Percentiles rank a stretch among this genome's conserved stretches.
These are phyloP conservation scores for Cystoderma amianthinum DNA, from an alignment of 768 basidiomycete genomes.

Conservation along the genomic window DNA sequence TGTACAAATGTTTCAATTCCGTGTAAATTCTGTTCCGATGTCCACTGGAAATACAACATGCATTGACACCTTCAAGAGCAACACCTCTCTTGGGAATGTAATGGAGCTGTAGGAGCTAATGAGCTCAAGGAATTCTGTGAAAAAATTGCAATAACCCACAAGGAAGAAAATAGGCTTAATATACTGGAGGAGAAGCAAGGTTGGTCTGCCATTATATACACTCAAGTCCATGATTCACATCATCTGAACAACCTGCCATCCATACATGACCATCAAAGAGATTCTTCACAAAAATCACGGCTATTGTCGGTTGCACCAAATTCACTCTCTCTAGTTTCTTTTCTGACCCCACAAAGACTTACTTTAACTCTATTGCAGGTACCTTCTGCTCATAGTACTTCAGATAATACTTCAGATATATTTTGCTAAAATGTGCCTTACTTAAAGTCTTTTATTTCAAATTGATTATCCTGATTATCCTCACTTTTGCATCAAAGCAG, in stretches of 20 bases:
- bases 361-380: too few relatives aligned
- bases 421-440: not conserved
- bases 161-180: not conserved
- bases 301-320: not conserved
- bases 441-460: not conserved
- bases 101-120: slow-evolving; percentile 1
- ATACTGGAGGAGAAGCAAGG: slow-evolving; percentile 1
- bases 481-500: not conserved
- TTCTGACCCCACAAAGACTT: not conserved
- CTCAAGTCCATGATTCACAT: not conserved
- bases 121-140: slow-evolving; percentile 2
- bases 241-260: not conserved
- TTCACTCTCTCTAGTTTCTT: not conserved
- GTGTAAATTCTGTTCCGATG: slow-evolving; percentile 12
- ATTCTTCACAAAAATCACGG: not conserved
- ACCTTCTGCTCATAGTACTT: not conserved
- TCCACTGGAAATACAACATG: slow-evolving; percentile 24
- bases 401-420: not conserved
- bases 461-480: not conserved
- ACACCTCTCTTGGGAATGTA: slow-evolving; percentile 13
- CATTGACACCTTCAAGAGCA: slow-evolving; percentile 11
- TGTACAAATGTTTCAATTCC: slow-evolving; percentile 20
- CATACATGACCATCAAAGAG: too few relatives aligned
- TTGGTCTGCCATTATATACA: not conserved
- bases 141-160: slow-evolving; percentile 1